These are phyloP conservation scores for Trypanosoma platydactyli DNA, from an alignment of 208 protist genomes.

Conservation along the genomic window DNA sequence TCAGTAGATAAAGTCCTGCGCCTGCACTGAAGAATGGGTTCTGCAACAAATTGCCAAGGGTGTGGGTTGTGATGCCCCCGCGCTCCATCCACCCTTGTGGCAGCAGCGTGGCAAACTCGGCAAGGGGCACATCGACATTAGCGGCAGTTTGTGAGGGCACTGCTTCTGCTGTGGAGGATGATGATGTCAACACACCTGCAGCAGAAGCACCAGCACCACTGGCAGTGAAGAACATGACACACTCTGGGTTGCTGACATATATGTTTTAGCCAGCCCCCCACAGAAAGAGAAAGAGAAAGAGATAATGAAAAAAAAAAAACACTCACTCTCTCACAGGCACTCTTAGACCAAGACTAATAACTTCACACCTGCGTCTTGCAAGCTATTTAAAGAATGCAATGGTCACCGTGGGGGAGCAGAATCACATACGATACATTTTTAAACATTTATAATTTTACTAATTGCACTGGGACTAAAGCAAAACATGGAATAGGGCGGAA, in stretches of 20 bases:
- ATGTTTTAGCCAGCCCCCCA: not conserved
- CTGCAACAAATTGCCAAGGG: constrained; percentile 42
- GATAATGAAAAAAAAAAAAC: constrained; percentile 4
- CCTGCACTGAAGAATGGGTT: constrained; percentile 91
- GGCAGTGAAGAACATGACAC: too few relatives aligned
- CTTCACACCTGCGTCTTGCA: too few relatives aligned
- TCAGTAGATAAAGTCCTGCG: constrained; percentile 83
- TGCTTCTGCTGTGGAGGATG: constrained; percentile 3
- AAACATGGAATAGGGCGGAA: too few relatives aligned
- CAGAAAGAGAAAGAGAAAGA: constrained; percentile 8
- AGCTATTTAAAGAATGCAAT: too few relatives aligned
- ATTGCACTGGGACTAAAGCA: too few relatives aligned
- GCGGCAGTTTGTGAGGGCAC: not conserved
- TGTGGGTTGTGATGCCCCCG: constrained; percentile 43
- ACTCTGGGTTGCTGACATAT: too few relatives aligned
- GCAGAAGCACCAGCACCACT: not conserved
- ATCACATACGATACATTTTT: too few relatives aligned
- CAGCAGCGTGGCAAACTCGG: constrained; percentile 61
- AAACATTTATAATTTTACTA: too few relatives aligned
- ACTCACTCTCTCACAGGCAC: not conserved
- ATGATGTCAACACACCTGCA: not conserved
- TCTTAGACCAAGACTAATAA: too few relatives aligned
- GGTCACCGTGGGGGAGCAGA: too few relatives aligned
- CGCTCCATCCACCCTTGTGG: constrained; percentile 55
- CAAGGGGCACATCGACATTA: constrained; percentile 11